phyloP scores from a whole-genome alignment of 768 basidiomycete genomes.

The Boletus rufocinnamomeus region DNA sequence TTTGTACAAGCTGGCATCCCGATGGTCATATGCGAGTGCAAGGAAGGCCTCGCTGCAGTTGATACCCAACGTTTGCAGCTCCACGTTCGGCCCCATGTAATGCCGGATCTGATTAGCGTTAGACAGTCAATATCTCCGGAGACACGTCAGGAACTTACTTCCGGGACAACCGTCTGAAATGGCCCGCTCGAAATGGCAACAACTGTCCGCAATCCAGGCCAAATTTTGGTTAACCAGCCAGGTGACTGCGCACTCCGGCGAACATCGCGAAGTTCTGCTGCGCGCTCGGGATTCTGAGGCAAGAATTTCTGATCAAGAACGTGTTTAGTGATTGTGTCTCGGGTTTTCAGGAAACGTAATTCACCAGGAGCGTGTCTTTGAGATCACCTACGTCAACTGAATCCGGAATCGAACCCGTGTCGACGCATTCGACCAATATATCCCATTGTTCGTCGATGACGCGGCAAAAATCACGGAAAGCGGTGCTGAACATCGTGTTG shows the following conservation, averaged over 20 bases:
- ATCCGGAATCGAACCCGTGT: constrained; percentile 18
- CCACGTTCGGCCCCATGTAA: constrained; percentile 23
- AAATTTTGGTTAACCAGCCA: constrained; percentile 26
- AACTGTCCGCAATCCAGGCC: constrained; percentile 18
- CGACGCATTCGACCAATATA: constrained; percentile 19
- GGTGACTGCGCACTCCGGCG: constrained; percentile 1
- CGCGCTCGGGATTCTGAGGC: constrained; percentile 18
- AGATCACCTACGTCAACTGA: constrained; percentile 16
- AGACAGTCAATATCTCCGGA: not conserved
- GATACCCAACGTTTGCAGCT: constrained; percentile 23
- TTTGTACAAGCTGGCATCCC: constrained; percentile 27
- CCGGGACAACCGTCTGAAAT: constrained; percentile 26
- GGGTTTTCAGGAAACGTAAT: not conserved
- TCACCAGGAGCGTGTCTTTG: constrained; percentile 14
- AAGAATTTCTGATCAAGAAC: constrained; percentile 17
- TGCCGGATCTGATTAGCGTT: constrained; percentile 13
- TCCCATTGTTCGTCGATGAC: constrained; percentile 26
- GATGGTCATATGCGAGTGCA: constrained; percentile 23
- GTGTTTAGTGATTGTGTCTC: not conserved
- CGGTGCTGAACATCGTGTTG: constrained; percentile 24
- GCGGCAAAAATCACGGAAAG: constrained; percentile 26
- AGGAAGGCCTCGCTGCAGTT: constrained; percentile 28
- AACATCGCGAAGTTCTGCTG: constrained; percentile 17
- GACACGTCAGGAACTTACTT: constrained; percentile 7
- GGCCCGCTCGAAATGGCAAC: constrained; percentile 26